Conservation (phyloP, 208 protist genomes). For the Acanthamoeba lenticulata region DNA sequence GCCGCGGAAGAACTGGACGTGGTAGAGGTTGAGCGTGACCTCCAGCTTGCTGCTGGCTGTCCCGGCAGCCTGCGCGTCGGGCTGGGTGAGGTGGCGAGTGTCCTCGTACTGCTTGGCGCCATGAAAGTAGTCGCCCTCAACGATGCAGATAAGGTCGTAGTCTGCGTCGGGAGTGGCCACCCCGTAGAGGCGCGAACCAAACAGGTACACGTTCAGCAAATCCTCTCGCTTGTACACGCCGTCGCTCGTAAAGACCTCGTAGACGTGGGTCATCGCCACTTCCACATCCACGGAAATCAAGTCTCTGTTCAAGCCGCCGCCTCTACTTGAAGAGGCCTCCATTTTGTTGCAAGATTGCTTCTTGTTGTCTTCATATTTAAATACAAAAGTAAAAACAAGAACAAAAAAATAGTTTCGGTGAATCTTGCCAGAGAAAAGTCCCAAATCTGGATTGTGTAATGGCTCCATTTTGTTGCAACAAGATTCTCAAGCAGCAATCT, state of each 20-base stretch:
- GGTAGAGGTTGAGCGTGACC: conserved; percentile 52
- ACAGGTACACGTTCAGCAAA: conserved; percentile 43
- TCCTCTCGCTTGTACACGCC: background rate
- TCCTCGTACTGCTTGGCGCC: conserved; percentile 27
- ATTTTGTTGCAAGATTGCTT: background rate
- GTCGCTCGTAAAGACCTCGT: conserved; percentile 10
- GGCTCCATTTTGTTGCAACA: too few species aligned
- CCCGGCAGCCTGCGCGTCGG: background rate
- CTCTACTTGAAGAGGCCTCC: background rate
- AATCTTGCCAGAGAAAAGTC: background rate
- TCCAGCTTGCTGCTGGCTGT: background rate
- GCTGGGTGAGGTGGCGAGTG: background rate
- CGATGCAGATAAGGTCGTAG: conserved; percentile 62
- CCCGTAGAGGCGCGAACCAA: conserved; percentile 46
- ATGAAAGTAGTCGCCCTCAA: conserved; percentile 47
- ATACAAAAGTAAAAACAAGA: background rate
- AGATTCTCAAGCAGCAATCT: too few species aligned
- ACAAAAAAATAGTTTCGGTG: background rate
- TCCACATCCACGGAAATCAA: background rate
- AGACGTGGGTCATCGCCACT: background rate
- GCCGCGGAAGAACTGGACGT: conserved; percentile 25
- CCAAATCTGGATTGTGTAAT: background rate
- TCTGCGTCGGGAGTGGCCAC: conserved; percentile 24
- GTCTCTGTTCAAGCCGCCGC: too few species aligned
- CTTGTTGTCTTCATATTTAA: background rate